phyloP scores from a whole-genome alignment of 2,329 filamentous ascomycete genomes.

The Colletotrichum navitas region DNA sequence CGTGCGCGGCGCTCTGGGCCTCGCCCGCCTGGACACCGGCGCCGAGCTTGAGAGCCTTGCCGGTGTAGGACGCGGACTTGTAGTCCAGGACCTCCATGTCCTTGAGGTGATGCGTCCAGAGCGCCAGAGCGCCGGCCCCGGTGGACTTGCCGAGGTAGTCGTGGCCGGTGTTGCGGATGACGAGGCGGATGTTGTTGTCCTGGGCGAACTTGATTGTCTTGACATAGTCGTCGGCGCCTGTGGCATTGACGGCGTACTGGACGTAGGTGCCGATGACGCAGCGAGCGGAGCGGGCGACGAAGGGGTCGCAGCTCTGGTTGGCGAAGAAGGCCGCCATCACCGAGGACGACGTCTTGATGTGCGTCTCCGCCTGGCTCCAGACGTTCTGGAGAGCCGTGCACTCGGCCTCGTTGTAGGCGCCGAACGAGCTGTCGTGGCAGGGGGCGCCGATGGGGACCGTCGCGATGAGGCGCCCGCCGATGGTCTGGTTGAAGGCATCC shows the following conservation, averaged over 20 bases:
- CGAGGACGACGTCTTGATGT: conserved; percentile 57
- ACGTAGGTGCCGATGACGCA: conserved; percentile 38
- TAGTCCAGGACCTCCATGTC: conserved; percentile 48
- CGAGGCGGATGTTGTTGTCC: conserved; percentile 58
- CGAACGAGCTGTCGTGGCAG: conserved; percentile 64
- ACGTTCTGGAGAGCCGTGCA: conserved; percentile 57
- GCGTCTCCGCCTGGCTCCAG: conserved; percentile 60
- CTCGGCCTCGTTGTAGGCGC: conserved; percentile 60
- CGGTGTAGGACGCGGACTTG: conserved; percentile 54
- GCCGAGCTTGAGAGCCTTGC: conserved; percentile 61
- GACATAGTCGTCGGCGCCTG: conserved; percentile 32
- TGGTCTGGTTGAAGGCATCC: conserved; percentile 62
- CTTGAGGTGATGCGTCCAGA: conserved; percentile 59
- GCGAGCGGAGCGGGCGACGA: conserved; percentile 42
- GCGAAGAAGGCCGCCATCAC: conserved; percentile 55
- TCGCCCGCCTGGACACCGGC: conserved; percentile 63
- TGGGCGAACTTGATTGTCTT: conserved; percentile 51
- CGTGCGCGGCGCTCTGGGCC: conserved; percentile 53
- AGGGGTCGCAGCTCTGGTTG: conserved; percentile 57
- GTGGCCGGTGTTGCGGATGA: conserved; percentile 52
- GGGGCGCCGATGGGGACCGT: conserved; percentile 63
- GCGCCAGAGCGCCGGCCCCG: conserved; percentile 51
- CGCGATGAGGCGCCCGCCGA: conserved; percentile 63
- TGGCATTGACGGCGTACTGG: conserved; percentile 38
- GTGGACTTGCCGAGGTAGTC: conserved; percentile 54